Base-by-base conservation (phyloP, 306 rosid genomes). In the Fragaria ananassa region DNA sequence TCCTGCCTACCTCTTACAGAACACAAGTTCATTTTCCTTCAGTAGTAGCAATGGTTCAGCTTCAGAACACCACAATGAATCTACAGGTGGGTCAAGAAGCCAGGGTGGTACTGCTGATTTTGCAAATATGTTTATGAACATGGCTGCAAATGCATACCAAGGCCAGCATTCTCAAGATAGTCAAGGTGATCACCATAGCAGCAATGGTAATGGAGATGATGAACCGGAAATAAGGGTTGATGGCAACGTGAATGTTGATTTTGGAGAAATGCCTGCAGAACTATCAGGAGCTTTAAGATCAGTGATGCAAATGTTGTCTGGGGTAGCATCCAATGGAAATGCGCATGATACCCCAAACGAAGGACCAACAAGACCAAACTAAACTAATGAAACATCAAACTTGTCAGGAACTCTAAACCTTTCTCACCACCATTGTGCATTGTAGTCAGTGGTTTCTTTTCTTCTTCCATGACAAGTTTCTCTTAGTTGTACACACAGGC, bases 261-360 rank as follows among this genome's bases (percentile, higher is more conserved):
- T 90, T 23, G 93, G 87, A 27, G 88, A 84, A 74, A 83, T 91
- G 81, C 94, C 96, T 4, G 91, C 84, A 86, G 89, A 88, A 5
- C 53, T 95, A 54, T 21, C 85, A 2, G 93, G 95, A 19, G 88
- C 89, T 60, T 72, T 95, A 62, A 85, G 89, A 75, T 83, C 91
- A 50, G 64, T 90, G 83, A 87, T 92, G 93, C 91, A 87, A 70
- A 86, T 92, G 91, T 86, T 90, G 19, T 78, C 93, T 4, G 89
- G 93, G 73, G 71, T 76, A 63, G 82, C 79, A 12, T 60, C 87
- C 35, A 81, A 64, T 0, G 87, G 84, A 37, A 88, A 87, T 72
- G 78, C 84, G 45, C 89, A 84, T 37, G 88, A 90, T 78, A 81
- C 84, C 14, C 45, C 27, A 6, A 70, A 85, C 69, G 89, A 74